phyloP scores from a whole-genome alignment of 805 yeast species.

The Brettanomyces custersianus region DNA sequence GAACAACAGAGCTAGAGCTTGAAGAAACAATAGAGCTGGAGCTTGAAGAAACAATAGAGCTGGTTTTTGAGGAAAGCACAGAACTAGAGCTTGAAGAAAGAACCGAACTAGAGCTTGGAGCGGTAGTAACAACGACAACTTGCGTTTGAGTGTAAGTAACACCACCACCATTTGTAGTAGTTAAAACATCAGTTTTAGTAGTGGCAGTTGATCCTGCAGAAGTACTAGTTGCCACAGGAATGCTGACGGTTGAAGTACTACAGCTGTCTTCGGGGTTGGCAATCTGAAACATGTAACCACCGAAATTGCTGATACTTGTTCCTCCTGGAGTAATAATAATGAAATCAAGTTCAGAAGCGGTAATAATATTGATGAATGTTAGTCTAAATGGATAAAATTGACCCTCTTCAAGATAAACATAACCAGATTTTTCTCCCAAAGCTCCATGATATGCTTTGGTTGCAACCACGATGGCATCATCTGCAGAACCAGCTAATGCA shows the following conservation, averaged over 20 bases:
- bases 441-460: conserved; percentile 4
- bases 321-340: conserved; percentile 9
- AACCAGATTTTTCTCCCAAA: conserved; percentile 2
- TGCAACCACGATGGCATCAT: conserved; percentile 6
- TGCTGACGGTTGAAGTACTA: neutral
- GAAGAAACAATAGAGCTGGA: no score
- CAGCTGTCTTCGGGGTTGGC: neutral
- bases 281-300: neutral
- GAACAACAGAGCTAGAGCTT: no score
- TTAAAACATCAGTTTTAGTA: neutral
- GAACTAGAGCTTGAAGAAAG: no score
- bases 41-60: no score
- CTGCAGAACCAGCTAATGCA: conserved; percentile 3
- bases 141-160: no score
- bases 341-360: conserved; percentile 8
- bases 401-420: conserved; percentile 9
- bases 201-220: neutral
- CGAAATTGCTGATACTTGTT: neutral
- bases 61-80: no score
- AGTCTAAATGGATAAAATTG: conserved; percentile 13
- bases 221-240: conserved; percentile 3
- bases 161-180: neutral
- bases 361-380: conserved; percentile 9
- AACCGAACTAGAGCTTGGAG: no score
- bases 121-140: no score